Base-by-base conservation (phyloP, 2,329 filamentous ascomycete genomes). In the Pseudogymnoascus sp. region DNA sequence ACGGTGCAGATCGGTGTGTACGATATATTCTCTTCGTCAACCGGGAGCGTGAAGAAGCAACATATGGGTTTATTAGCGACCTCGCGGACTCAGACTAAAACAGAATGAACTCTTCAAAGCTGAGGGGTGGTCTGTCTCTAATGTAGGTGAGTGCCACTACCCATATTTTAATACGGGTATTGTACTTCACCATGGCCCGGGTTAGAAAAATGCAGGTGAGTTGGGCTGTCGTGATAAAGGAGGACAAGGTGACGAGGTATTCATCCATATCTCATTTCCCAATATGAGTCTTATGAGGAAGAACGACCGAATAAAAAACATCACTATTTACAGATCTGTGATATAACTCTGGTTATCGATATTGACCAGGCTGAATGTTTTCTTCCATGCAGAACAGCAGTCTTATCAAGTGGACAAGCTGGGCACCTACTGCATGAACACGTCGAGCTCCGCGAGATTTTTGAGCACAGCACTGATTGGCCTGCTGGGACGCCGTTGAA, bases 401-500 rank as follows among this genome's bases (percentile, higher is more conserved):
- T 50, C 21, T 12, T 46, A 25, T 46, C 42, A 5, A 6, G 12
- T 5, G 21, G 42, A 5, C 42, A 46, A 46, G 42, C 42, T n/a
- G 21, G 25, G 14, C 44, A 50, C 12, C 12, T 82, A 14, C 78
- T 50, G 28, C 53, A 67, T 38, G 63, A 66, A 23, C 81, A 83
- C 65, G 71, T 77, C 23, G 77, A 77, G 5, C 67, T 78, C n/a
- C 76, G 77, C 63, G 72, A 77, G 36, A 78, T 79, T 61, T 77
- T 66, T 14, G 61, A 66, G 8, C 60, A 64, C 11, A 64, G 65
- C 36, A 66, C 61, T 1, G 14, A 16, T 40, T 66, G 65, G 65
- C 56, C 63, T 61, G 63, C 78, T 25, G 84, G 81, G 76, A 81
- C 79, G 3, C 78, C 77, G 0, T 82, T 84, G 70, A 82, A 81